Base-by-base conservation (phyloP, 305 asterid species). In the Euphrasia arctica region DNA sequence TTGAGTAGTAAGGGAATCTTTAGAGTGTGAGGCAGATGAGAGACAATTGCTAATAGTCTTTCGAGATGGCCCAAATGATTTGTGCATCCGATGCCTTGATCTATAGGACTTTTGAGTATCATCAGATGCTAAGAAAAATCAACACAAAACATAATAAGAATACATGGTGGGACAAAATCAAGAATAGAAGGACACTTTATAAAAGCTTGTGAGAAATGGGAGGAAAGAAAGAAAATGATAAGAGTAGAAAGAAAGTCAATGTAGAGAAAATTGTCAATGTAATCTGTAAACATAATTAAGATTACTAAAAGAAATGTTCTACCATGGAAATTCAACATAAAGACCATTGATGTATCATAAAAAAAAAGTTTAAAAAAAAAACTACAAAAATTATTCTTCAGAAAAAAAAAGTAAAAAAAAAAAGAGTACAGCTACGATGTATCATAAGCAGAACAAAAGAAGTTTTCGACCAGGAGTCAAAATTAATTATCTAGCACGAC, bases 81-180 rank as follows among this genome's bases (percentile, higher is more conserved):
- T 83, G 57, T 77, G 90, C 65, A 68, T 80, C 14, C 87, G 87
- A 61, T 72, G 74, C 76, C 88, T 86, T 62, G 96, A 81, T 73
- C 86, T 78, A 50, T 82, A 79, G 32, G 87, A 84, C 74, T 77
- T 89, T 65, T 84, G 95, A 57, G 89, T 77, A 72, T 89, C 96
- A 82, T 84, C 95, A 39, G 86, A 89, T 75, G 85, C 96, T 88
- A 63, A 67, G 73, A 64, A 70, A 48, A 12, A 45, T 27, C 31
- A 29, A 42, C 60, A 28, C 55, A 57, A 2, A 58, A 43, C 22
- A 64, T 13, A 68, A 68, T 63, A 48, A 73, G 67, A 68, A 41
- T 25, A 54, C 62, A 54, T 55, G 68, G 70, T 65, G 68, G 71
- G 68, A 74, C 67, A 59, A 73, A 63, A 42, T 55, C 55, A 31